Conservation (phyloP, 768 basidiomycete species). For the Cubamyces sp. region DNA sequence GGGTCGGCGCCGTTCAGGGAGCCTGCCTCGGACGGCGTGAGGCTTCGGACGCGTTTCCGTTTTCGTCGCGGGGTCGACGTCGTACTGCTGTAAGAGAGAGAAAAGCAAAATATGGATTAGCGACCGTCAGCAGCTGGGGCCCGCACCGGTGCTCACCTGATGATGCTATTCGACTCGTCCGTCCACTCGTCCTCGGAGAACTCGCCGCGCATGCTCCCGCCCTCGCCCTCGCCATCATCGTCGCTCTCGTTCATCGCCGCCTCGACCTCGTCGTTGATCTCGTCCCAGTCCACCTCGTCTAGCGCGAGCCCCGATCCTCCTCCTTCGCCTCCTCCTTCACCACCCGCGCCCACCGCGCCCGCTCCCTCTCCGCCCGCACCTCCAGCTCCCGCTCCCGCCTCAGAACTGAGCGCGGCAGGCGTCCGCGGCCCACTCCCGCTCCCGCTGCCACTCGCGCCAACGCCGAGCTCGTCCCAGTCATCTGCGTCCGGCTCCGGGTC, state of each 20-base stretch:
- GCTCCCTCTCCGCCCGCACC: constrained; percentile 30
- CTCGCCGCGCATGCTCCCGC: constrained; percentile 35
- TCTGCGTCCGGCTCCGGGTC: constrained; percentile 69
- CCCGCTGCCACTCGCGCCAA: constrained; percentile 10
- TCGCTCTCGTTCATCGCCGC: constrained; percentile 84
- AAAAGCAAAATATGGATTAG: no score
- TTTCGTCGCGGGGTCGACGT: constrained; percentile 50
- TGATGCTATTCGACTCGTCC: constrained; percentile 53
- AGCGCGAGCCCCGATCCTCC: constrained; percentile 44
- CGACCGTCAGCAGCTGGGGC: neutral
- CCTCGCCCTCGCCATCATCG: constrained; percentile 49
- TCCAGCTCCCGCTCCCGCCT: constrained; percentile 32
- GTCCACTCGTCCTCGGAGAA: constrained; percentile 59
- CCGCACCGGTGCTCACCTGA: constrained; percentile 39
- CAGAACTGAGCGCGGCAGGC: constrained; percentile 39
- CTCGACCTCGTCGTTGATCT: constrained; percentile 85
- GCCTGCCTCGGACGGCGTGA: constrained; percentile 67
- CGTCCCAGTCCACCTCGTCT: constrained; percentile 76
- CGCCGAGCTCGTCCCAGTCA: constrained; percentile 59
- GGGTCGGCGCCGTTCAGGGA: constrained; percentile 40
- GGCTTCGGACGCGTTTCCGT: constrained; percentile 72
- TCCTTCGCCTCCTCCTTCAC: no score
- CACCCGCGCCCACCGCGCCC: constrained; percentile 36
- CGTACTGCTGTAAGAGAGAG: constrained; percentile 31
- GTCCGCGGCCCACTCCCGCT: constrained; percentile 38